A percentile compares a stretch with the other conserved stretches of the same genome.
These are phyloP conservation scores for Hemerocallis citrina DNA, from an alignment of 106 monocot species.

Conservation along the genomic window DNA sequence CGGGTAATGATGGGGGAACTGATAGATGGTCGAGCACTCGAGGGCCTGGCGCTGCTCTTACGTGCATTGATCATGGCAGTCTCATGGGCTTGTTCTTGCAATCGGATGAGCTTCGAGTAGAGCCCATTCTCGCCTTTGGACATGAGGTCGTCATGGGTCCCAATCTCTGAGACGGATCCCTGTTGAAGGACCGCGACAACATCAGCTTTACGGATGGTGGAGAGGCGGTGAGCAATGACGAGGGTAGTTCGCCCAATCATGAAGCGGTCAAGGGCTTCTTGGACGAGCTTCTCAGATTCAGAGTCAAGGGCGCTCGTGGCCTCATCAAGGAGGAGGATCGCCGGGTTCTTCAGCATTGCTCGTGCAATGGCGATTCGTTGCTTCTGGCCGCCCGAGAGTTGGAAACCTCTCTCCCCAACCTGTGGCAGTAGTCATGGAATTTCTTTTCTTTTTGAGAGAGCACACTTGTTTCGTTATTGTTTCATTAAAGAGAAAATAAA, in stretches of 20 bases:
- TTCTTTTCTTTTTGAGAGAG: no score
- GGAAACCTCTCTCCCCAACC: slow-evolving; percentile 91
- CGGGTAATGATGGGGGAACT: slow-evolving; percentile 80
- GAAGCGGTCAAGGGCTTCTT: slow-evolving; percentile 96
- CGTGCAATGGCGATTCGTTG: slow-evolving; percentile 96
- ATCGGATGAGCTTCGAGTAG: slow-evolving; percentile 81
- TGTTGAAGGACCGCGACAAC: slow-evolving; percentile 74
- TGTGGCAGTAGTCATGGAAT: slow-evolving; percentile 12
- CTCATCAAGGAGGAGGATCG: slow-evolving; percentile 88
- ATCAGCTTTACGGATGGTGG: slow-evolving; percentile 89
- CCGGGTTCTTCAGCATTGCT: slow-evolving; percentile 96
- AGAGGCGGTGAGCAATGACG: slow-evolving; percentile 93
- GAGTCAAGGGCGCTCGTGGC: slow-evolving; percentile 97
- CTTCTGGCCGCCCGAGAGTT: slow-evolving; percentile 97
- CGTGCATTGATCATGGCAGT: slow-evolving; percentile 54
- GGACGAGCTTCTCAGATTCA: slow-evolving; percentile 93
- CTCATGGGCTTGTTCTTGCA: slow-evolving; percentile 89
- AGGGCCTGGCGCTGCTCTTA: slow-evolving; percentile 82
- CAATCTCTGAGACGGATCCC: slow-evolving; percentile 64
- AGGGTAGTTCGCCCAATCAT: slow-evolving; percentile 97
- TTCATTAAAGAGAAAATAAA: no score
- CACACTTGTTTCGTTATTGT: no score
- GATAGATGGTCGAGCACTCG: slow-evolving; percentile 80
- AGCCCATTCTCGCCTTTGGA: slow-evolving; percentile 54
- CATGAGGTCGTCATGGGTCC: slow-evolving; percentile 95